Percentiles rank a stretch among this genome's conserved stretches.
phyloP scores from a whole-genome alignment of 2,329 filamentous ascomycete genomes.

The Pseudogymnoascus sp. region DNA sequence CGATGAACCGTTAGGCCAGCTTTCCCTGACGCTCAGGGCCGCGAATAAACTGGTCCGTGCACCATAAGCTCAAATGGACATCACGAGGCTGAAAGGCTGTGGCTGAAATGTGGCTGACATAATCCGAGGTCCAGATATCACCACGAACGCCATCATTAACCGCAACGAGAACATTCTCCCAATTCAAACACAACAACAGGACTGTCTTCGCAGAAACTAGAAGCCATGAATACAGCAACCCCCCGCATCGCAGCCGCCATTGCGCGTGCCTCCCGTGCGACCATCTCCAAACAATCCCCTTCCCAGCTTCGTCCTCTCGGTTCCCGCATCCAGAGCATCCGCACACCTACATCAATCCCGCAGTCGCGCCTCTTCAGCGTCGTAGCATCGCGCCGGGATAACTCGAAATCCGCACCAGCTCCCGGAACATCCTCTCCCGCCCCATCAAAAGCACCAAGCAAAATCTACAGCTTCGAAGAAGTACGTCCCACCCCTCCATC shows the following conservation, averaged over 20 bases:
- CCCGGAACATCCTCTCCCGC: neutral
- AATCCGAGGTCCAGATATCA: slow-evolving; percentile 2
- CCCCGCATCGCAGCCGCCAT: neutral
- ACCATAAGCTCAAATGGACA: neutral
- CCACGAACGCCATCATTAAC: neutral
- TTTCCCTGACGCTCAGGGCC: neutral
- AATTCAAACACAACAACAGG: neutral
- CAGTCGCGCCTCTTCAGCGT: neutral
- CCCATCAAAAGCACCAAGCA: slow-evolving; percentile 23
- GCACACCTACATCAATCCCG: neutral
- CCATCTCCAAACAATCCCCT: neutral
- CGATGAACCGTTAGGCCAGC: neutral
- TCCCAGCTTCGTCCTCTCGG: neutral
- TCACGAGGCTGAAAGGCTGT: slow-evolving; percentile 4
- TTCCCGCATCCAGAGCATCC: slow-evolving; percentile 2
- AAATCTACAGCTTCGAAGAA: slow-evolving; percentile 42
- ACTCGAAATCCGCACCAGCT: neutral
- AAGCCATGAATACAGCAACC: neutral
- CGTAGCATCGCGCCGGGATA: neutral
- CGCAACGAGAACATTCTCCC: neutral
- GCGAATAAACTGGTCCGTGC: neutral
- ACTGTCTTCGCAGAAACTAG: neutral
- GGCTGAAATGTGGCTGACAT: neutral
- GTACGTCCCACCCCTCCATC: slow-evolving; percentile 20
- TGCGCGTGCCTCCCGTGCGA: neutral